Evolutionary conservation across 2,329 filamentous ascomycete genomes (phyloP).

Genomic region (Venturia carpophila): DNA sequence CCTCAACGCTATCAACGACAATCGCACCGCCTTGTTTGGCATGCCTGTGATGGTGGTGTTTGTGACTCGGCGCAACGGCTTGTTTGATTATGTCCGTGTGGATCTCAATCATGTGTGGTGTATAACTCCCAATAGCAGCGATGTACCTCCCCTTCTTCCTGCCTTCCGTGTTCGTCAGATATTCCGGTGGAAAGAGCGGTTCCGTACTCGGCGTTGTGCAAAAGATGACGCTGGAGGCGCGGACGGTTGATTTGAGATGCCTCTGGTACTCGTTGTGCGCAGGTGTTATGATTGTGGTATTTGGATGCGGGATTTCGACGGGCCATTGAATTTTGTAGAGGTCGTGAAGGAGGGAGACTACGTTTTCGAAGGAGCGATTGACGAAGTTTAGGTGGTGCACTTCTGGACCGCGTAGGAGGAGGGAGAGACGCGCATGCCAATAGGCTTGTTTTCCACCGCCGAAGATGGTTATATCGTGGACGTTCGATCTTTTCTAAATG

Average conservation of each 20-base stretch:
- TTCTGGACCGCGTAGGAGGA: conserved; percentile 61
- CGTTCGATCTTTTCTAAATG: conserved; percentile 1
- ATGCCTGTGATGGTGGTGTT: conserved; percentile 58
- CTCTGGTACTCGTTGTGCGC: conserved; percentile 62
- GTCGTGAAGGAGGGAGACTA: conserved; percentile 44
- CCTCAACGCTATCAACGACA: conserved; percentile 62
- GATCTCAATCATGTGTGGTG: conserved; percentile 72
- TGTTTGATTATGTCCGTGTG: conserved; percentile 67
- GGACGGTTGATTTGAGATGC: conserved; percentile 62
- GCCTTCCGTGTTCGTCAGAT: conserved; percentile 65
- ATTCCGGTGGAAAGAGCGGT: conserved; percentile 65
- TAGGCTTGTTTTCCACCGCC: conserved; percentile 85
- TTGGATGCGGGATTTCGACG: conserved; percentile 30
- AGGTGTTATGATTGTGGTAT: conserved; percentile 63
- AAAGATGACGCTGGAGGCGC: conserved; percentile 72
- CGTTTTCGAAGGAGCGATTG: conserved; percentile 61
- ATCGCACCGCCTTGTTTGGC: conserved; percentile 52
- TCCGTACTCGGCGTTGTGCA: conserved; percentile 72
- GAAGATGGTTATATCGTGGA: conserved; percentile 50
- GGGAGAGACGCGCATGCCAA: conserved; percentile 82
- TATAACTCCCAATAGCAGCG: conserved; percentile 62
- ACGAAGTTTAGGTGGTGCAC: conserved; percentile 77
- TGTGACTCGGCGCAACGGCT: conserved; percentile 46
- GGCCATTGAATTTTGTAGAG: conserved; percentile 37
- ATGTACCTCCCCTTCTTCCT: conserved; percentile 64